phyloP scores from a whole-genome alignment of 805 yeast genomes.

The Myxozyma nipponensis region DNA sequence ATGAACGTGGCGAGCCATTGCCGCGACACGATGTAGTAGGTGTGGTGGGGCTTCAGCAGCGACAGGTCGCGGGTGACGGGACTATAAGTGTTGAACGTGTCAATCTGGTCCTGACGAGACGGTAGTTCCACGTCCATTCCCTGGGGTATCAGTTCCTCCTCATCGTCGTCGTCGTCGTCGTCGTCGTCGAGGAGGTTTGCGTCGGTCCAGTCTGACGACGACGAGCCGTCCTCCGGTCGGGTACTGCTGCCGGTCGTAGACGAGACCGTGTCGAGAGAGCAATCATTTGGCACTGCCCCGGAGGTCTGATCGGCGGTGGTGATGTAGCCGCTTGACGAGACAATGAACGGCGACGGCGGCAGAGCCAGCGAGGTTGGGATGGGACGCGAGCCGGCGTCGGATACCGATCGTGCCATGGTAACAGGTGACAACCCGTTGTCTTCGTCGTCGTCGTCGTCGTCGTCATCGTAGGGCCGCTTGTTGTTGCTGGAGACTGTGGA shows the following conservation, averaged over 20 bases:
- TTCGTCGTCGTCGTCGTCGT: conserved; percentile 3
- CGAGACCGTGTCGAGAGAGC: not conserved
- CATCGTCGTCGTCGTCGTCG: not conserved
- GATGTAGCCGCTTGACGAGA: not conserved
- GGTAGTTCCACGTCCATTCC: not conserved
- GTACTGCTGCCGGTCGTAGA: not conserved
- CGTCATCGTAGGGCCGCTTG: conserved; percentile 16
- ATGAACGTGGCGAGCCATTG: conserved; percentile 22
- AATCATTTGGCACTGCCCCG: not conserved
- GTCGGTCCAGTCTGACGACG: not conserved
- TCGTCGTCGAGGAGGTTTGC: not conserved
- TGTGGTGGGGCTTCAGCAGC: conserved; percentile 10
- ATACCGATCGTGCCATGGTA: too few relatives aligned
- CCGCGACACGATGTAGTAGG: conserved; percentile 22
- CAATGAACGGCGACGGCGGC: not conserved
- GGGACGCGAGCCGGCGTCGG: too few relatives aligned
- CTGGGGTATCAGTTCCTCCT: too few relatives aligned
- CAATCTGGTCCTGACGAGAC: conserved; percentile 12
- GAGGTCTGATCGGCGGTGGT: too few relatives aligned
- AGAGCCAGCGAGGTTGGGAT: too few relatives aligned
- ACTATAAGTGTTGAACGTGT: not conserved
- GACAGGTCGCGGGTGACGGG: not conserved
- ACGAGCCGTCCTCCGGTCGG: too few relatives aligned
- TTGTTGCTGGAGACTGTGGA: not conserved
- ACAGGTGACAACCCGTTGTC: too few relatives aligned